Conservation (phyloP, 1,284 basidiomycete genomes). For the Malassezia globosa region DNA sequence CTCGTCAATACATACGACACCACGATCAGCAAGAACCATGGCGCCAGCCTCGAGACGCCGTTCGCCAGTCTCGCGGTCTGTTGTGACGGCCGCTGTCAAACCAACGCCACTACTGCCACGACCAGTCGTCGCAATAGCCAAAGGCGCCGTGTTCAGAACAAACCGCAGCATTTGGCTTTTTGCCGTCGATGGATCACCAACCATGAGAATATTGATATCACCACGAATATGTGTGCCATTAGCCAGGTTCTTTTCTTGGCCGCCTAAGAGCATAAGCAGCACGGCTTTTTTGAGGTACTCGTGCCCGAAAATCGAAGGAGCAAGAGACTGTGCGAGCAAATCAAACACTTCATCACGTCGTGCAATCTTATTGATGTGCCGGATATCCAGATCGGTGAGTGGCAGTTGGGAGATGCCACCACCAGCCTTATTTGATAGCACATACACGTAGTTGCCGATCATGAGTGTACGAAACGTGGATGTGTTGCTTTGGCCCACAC, state of each 20-base stretch:
- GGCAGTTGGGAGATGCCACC: constrained; percentile 88
- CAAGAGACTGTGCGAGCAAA: constrained; percentile 83
- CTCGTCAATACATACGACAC: constrained; percentile 98
- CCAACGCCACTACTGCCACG: constrained; percentile 94
- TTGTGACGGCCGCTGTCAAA: constrained; percentile 97
- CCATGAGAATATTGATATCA: constrained; percentile 99
- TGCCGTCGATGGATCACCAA: constrained; percentile 94
- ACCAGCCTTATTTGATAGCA: constrained; percentile 90
- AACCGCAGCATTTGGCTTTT: constrained; percentile 95
- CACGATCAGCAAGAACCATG: constrained; percentile 98
- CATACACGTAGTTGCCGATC: constrained; percentile 86
- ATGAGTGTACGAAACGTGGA: constrained; percentile 78
- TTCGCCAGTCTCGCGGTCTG: constrained; percentile 89
- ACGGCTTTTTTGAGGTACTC: constrained; percentile 92
- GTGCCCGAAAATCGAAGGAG: constrained; percentile 92
- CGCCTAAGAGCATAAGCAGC: constrained; percentile 80
- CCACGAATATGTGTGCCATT: constrained; percentile 98
- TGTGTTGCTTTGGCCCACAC: constrained; percentile 59
- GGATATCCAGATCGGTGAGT: constrained; percentile 86
- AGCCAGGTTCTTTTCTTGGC: constrained; percentile 90
- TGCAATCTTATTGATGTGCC: constrained; percentile 86
- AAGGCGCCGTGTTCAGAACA: constrained; percentile 85
- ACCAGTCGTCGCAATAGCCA: constrained; percentile 96
- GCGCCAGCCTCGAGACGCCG: constrained; percentile 92
- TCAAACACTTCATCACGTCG: constrained; percentile 71